phyloP scores from a whole-genome alignment of 2,329 filamentous ascomycete species.

The Neonectria coccinea region DNA sequence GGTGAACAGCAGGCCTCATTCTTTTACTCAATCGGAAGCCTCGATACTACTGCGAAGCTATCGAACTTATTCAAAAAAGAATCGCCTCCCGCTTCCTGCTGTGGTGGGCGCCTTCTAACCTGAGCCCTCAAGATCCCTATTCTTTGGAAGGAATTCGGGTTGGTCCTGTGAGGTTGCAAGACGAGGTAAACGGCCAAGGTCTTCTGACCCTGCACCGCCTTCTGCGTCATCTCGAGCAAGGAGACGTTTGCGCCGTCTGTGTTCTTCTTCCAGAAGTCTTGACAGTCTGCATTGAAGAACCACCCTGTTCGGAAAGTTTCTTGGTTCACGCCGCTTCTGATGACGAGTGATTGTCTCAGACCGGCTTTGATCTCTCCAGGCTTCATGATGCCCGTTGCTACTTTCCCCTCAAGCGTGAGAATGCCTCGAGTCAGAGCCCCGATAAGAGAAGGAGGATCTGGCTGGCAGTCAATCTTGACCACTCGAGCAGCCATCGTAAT shows the following conservation, averaged over 20 bases:
- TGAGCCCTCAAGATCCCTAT: slow-evolving; percentile 19
- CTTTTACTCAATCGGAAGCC: slow-evolving; percentile 14
- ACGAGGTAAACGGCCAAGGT: slow-evolving; percentile 14
- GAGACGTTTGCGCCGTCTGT: not conserved
- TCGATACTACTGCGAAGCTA: slow-evolving; percentile 3
- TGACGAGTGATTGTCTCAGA: not conserved
- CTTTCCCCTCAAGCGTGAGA: slow-evolving; percentile 15
- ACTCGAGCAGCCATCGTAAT: slow-evolving; percentile 14
- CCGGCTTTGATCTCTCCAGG: not conserved
- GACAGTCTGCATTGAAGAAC: slow-evolving; percentile 23
- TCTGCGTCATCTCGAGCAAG: slow-evolving; percentile 27
- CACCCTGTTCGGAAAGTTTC: slow-evolving; percentile 10
- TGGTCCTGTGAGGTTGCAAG: slow-evolving; percentile 10
- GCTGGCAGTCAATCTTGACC: slow-evolving; percentile 24
- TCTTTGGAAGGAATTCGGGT: not conserved
- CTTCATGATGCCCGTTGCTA: slow-evolving; percentile 20
- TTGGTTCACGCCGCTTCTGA: not conserved
- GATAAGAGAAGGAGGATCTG: slow-evolving; percentile 25
- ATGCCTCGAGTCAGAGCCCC: slow-evolving; percentile 20
- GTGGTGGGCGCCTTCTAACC: slow-evolving; percentile 1
- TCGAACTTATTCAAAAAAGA: slow-evolving; percentile 19
- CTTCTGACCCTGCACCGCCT: slow-evolving; percentile 3
- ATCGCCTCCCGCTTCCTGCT: not conserved
- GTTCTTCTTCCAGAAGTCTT: slow-evolving; percentile 4
- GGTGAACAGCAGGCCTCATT: not conserved